Base-by-base conservation (phyloP, 2,329 filamentous ascomycete genomes). In the Ciborinia camelliae region DNA sequence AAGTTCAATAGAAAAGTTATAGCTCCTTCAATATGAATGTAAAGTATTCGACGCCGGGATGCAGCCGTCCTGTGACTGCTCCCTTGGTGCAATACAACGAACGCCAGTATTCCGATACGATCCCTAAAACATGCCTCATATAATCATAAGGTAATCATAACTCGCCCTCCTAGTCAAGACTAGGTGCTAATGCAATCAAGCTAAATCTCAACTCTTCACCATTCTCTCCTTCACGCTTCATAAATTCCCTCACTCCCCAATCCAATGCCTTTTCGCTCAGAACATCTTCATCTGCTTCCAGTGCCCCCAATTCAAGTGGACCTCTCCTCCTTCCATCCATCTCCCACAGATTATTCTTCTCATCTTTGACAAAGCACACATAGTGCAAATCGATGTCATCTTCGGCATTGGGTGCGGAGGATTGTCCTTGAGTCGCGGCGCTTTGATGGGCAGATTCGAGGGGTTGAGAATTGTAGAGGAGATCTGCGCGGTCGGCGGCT, bases 311-410 rank as follows among this genome's bases (percentile, higher is more conserved):
- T 32, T 72, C 63, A 30, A 75, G 54, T 2, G 88, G 88, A 0
- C 88, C 88, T 72, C 87, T 90, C 65, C 88, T 78, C 65, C 86
- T 75, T n/a, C 89, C 89, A 76, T 91, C 88, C 76, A 91, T 76
- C 75, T 91, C 88, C 85, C 87, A 91, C 62, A 91, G 74, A 57
- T 79, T 84, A 83, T 75, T 91, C 86, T 59, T 79, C 78, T 39
- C 64, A 88, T 81, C 81, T 80, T 94, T 95, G 58, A 95, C 90
- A 76, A 98, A 98, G 74, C 91, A 96, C 53, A 98, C 94, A 76
- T 96, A 98, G 79, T 98, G 95, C 72, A 98, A 81, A 76, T 98
- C 94, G 23, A 97, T 83, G 70, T 89, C 85, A 72, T 91, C 92
- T 35, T 70, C 84, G 12, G 92, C 92, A 64, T 84, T 80, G 0